A percentile compares a stretch with the other conserved stretches of the same genome.
Conservation (phyloP, 1,284 basidiomycete genomes). For the Entoloma clypeatum region DNA sequence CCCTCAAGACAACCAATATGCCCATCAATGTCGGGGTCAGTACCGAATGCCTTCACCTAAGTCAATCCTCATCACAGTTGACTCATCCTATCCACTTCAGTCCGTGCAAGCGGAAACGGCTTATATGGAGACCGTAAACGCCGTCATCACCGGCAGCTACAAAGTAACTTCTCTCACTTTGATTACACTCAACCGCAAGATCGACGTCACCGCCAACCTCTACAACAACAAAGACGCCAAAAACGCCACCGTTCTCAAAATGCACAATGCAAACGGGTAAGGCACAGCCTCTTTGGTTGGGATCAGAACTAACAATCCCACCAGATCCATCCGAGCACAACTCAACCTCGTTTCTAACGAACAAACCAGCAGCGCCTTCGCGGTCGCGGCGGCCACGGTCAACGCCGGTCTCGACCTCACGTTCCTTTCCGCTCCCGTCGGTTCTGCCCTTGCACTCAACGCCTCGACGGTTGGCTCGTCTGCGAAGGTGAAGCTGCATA, state of each 20-base stretch:
- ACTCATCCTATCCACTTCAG: conserved; percentile 23
- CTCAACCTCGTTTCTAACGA: conserved; percentile 16
- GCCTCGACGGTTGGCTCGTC: conserved; percentile 32
- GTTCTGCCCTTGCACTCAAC: conserved; percentile 33
- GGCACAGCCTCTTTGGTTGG: conserved; percentile 7
- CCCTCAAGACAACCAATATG: conserved; percentile 23
- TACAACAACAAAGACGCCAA: conserved; percentile 25
- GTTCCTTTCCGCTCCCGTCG: conserved; percentile 35
- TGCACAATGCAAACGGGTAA: conserved; percentile 39
- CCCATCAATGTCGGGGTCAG: conserved; percentile 30
- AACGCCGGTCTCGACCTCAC: conserved; percentile 31
- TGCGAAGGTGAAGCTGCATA: conserved; percentile 31
- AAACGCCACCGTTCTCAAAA: conserved; percentile 15
- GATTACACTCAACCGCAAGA: conserved; percentile 33
- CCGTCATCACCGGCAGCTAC: conserved; percentile 41
- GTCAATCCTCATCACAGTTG: no score
- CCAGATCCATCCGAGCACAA: conserved; percentile 15
- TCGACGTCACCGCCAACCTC: conserved; percentile 34
- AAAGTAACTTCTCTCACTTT: conserved; percentile 34
- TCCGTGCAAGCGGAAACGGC: conserved; percentile 31
- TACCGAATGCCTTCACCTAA: not conserved
- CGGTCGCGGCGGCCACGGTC: conserved; percentile 28
- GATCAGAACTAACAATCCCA: not conserved
- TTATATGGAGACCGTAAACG: conserved; percentile 31
- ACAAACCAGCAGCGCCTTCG: conserved; percentile 29